phyloP scores from a whole-genome alignment of 495 filamentous ascomycete species.

The Sporormia fimetaria region DNA sequence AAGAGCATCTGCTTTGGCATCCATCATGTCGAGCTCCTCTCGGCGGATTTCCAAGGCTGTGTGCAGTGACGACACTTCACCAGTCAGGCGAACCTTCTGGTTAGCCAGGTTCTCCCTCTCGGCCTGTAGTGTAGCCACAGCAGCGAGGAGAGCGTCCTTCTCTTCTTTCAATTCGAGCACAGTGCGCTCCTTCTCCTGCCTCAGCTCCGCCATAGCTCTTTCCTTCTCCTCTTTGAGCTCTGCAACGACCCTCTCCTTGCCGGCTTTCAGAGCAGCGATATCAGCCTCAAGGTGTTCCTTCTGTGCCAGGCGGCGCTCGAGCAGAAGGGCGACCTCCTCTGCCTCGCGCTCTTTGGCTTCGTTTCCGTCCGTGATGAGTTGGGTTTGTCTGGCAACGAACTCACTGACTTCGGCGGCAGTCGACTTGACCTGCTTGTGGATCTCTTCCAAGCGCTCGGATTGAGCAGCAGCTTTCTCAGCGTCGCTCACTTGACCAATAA shows the following conservation, averaged over 20 bases:
- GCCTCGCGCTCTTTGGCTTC: slow-evolving; percentile 70
- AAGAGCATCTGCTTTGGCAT: slow-evolving; percentile 69
- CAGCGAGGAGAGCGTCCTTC: slow-evolving; percentile 34
- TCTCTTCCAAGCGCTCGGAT: slow-evolving; percentile 70
- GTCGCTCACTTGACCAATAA: slow-evolving; percentile 51
- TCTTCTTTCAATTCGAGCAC: slow-evolving; percentile 40
- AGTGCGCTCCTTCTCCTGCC: slow-evolving; percentile 30
- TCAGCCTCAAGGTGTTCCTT: slow-evolving; percentile 67
- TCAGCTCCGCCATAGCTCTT: slow-evolving; percentile 31
- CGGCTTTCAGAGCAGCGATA: slow-evolving; percentile 50
- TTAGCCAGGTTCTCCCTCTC: slow-evolving; percentile 48
- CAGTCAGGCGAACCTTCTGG: slow-evolving; percentile 64
- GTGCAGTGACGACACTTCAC: slow-evolving; percentile 77
- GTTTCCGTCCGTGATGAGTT: slow-evolving; percentile 64
- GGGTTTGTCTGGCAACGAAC: slow-evolving; percentile 71
- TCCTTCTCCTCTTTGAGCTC: slow-evolving; percentile 50
- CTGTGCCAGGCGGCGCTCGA: slow-evolving; percentile 68
- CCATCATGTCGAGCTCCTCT: slow-evolving; percentile 84
- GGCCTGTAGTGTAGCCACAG: slow-evolving; percentile 31
- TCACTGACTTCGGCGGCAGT: slow-evolving; percentile 79
- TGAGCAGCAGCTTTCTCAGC: slow-evolving; percentile 45
- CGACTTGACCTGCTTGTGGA: slow-evolving; percentile 75
- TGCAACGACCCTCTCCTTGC: slow-evolving; percentile 37
- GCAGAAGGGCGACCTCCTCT: slow-evolving; percentile 65
- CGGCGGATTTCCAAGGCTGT: slow-evolving; percentile 78